Base-by-base conservation (phyloP, 2,329 filamentous ascomycete genomes). In the Macrophomina phaseolina region DNA sequence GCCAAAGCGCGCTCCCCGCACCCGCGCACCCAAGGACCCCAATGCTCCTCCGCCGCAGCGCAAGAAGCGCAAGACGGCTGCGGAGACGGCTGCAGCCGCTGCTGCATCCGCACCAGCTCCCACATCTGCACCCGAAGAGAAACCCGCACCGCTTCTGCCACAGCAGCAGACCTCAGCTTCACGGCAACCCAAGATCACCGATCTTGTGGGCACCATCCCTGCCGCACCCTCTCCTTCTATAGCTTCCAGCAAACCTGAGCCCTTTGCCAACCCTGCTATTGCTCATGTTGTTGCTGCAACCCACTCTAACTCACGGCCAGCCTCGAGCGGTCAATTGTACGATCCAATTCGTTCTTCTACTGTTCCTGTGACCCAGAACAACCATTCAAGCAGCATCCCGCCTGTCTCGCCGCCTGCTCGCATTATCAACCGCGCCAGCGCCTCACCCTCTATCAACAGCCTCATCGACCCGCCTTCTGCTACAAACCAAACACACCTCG, bases 361-460 rank as follows among this genome's bases (percentile, higher is more conserved):
- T 69, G 64, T 79, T 69, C 69, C 76, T 71, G 73, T 81, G 73
- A 74, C 77, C 16, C 78, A 81, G 23, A 49, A 61, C 46, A 78
- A 74, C 68, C 79, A 62, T 71, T 76, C 70, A 68, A 82, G 81
- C 70, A 83, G 76, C 69, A 81, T 80, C 32, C 77, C 83, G 23
- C 76, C 81, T n/a, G 79, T 81, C 65, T 80, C 79, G n/a, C 81
- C 82, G 7, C 83, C 81, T 14, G 77, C 77, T 72, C 71, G 73
- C 23, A 80, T 80, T 4, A 73, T 86, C 64, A 90, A 91, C 78
- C 88, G 91, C 65, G 91, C 92, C n/a, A 94, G 91, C 75, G 91
- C 91, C 46, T 97, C 94, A 4, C 94, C 94, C 1, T 94, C 94
- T 2, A 97, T 97, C 71, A 90, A 93, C 5, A 97, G 92, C 79